A percentile compares a stretch with the other conserved stretches of the same genome.
Conservation (phyloP, 805 yeast species). For the Starmerella gropengiesseri region DNA sequence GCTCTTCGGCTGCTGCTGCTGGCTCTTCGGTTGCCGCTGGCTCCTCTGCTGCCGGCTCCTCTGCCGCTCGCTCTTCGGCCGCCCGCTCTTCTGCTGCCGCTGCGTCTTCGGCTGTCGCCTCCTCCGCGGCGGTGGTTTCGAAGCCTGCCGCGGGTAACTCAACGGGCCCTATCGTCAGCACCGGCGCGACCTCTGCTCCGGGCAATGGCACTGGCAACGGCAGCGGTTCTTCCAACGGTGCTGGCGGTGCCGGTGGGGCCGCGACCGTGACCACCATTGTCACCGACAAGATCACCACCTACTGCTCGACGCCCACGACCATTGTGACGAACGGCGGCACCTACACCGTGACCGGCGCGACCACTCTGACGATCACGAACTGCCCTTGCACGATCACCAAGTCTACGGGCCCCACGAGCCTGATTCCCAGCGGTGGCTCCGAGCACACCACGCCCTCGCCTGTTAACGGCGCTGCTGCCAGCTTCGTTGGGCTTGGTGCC, state of each 20-base stretch:
- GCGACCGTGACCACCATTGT: constrained; percentile 4
- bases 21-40: constrained; percentile 12
- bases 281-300: constrained; percentile 1
- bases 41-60: constrained; percentile 24
- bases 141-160: constrained; percentile 21
- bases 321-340: constrained; percentile 8
- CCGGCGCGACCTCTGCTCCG: not conserved
- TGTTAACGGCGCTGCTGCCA: constrained; percentile 1
- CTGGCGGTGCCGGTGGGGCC: not conserved
- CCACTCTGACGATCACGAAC: constrained; percentile 17
- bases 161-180: not conserved
- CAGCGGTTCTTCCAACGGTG: not conserved
- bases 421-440: not conserved
- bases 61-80: constrained; percentile 20
- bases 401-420: not conserved
- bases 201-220: not conserved
- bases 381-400: constrained; percentile 18
- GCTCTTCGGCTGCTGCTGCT: constrained; percentile 26
- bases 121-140: constrained; percentile 17
- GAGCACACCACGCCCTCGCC: not conserved
- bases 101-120: constrained; percentile 33
- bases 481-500: constrained; percentile 1
- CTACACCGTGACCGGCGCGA: constrained; percentile 11
- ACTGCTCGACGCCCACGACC: constrained; percentile 8
- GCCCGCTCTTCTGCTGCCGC: constrained; percentile 30